Evolutionary conservation across 2,329 filamentous ascomycete genomes (phyloP).

Genomic region (Monascus ruber): DNA sequence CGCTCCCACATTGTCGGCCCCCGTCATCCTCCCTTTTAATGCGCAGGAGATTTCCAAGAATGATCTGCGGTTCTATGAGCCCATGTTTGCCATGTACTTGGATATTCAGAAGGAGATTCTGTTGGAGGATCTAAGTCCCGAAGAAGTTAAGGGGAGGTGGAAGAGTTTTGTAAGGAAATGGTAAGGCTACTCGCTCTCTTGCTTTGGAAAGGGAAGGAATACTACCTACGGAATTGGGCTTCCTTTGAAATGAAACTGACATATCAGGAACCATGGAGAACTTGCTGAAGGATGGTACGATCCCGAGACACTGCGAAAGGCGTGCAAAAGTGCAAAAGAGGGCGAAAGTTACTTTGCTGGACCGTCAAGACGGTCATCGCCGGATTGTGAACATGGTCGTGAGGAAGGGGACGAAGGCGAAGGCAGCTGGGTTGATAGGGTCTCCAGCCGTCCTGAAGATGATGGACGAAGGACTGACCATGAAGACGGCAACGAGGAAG

Average conservation of each 20-base stretch:
- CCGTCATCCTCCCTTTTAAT: conserved; percentile 49
- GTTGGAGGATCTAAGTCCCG: conserved; percentile 56
- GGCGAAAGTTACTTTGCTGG: not conserved
- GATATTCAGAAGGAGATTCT: conserved; percentile 73
- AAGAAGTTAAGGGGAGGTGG: conserved; percentile 75
- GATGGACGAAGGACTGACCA: conserved; percentile 7
- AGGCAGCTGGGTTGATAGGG: not conserved
- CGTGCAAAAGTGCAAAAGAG: conserved; percentile 23
- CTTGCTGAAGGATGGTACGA: conserved; percentile 91
- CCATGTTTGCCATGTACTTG: conserved; percentile 73
- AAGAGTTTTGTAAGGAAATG: conserved; percentile 87
- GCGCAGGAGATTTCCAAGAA: conserved; percentile 56
- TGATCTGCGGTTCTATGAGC: conserved; percentile 54
- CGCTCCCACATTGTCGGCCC: conserved; percentile 2
- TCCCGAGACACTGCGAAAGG: conserved; percentile 54
- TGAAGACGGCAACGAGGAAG: conserved; percentile 25
- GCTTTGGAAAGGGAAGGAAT: not conserved
- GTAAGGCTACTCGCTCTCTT: conserved; percentile 36
- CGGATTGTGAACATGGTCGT: conserved; percentile 9
- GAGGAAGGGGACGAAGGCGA: conserved; percentile 6
- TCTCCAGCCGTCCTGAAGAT: no score
- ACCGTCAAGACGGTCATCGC: conserved; percentile 7
- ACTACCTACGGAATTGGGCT: not conserved
- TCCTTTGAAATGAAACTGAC: conserved; percentile 30
- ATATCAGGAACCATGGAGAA: conserved; percentile 65